Evolutionary conservation across 495 filamentous ascomycete species (phyloP), one percentile per base, ranked within the genome.

Genomic region (Aspergillus nanangensis): DNA sequence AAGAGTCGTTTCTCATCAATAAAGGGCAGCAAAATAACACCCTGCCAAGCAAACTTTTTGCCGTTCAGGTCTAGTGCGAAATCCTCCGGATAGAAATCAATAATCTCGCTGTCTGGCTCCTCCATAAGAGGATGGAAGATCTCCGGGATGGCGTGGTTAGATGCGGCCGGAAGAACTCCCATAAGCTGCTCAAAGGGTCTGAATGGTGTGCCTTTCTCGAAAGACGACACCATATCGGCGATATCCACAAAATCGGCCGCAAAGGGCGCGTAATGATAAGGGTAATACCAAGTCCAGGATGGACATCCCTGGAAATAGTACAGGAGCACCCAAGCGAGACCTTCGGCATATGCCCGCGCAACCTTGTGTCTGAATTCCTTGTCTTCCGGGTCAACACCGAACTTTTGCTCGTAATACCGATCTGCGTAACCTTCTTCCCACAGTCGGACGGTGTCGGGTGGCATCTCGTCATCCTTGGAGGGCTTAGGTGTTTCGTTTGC

Each of bases 231-330:
- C 69, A 95, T 82, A 41, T 91, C 81, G 37, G 65, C 79, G 24
- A 99, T 74, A 40, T 93, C 86, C 41, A 83, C 82, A 61, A 99
- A 99, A 65, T 99, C 93, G 35, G 90, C 86, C 1, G 94, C 93
- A 67, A 96, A 97, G 9, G 93, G 93, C 4, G 93, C 94, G 58
- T 99, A 99, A 62, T 99, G 93, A 59, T 97, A 92, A 1, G 93
- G 93, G 57, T 95, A 99, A 60, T 90, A 99, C 93, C 93, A 99
- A 40, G 85, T 92, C 93, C 94, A 97, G 2, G 88, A 95, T 9
- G 94, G 89, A 56, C 93, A 97, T 14, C 94, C 93, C 65, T 99
- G 93, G 62, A 96, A 94, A 64, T 99, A 99, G 60, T 99, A 99
- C 14, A 85, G 73, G 19, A 99, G 70, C n/a, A 97, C 93, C 93